Evolutionary conservation across 352 stramenopile species (phyloP), one percentile per base, ranked within the genome.

Genomic region (Pythium sp.): DNA sequence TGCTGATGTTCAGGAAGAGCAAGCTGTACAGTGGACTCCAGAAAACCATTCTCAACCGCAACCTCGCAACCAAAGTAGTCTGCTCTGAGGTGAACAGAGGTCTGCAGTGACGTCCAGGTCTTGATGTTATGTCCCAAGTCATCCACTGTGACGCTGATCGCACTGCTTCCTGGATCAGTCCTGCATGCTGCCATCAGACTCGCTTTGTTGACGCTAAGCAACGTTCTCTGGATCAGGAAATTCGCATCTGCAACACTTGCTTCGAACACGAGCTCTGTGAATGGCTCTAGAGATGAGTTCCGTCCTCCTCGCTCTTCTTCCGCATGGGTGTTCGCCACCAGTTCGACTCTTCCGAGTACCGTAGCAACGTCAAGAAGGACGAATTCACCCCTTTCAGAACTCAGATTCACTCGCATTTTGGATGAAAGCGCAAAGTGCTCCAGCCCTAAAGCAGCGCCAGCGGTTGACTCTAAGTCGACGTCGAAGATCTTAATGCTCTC

Each of bases 201-300:
- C 0, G 24, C 36, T 28, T n/a, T 55, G 56, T 57, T 60, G 18
- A 62, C 14, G 20, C 24, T 54, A 22, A 64, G 67, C 20, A 73
- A 32, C 8, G 68, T 58, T 11, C 43, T 49, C 18, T 38, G 46
- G 18, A 76, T 41, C 24, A 73, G 54, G 6, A 24, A 20, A 47
- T 76, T 76, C 12, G 58, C 32, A n/a, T 65, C 63, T 15, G n/a
- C 9, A 8, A 74, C 47, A 15, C 28, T 32, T 3, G 62, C 67
- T 62, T 76, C 57, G 14, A 76, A 68, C 26, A 59, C 51, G 28
- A 76, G 30, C 8, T 59, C 53, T 11, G 53, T 69, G 36, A 55
- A 73, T 11, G 47, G 46, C 20, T 12, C 38, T 20, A 62, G 9
- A 24, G 20, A 46, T 34, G 43, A 11, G 22, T 58, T 58, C 9